phyloP scores from a whole-genome alignment of 2,329 filamentous ascomycete species.

The Claviceps fusiformis region DNA sequence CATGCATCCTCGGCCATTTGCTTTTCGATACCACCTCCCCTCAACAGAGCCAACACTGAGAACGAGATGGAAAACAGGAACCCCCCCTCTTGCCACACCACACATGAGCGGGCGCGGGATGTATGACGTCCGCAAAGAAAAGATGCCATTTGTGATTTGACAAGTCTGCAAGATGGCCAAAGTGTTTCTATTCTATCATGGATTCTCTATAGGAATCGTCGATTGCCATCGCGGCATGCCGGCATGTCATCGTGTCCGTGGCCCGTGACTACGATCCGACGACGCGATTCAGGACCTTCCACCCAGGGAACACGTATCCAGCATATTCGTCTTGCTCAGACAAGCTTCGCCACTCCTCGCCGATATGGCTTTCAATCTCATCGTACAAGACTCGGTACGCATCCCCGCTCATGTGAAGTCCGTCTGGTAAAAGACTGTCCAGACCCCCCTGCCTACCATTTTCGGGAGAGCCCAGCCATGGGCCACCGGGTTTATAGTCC shows the following conservation, averaged over 20 bases:
- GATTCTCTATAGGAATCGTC: background rate
- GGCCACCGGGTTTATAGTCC: slow-evolving; percentile 38
- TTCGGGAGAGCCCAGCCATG: slow-evolving; percentile 35
- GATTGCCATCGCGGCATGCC: background rate
- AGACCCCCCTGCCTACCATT: slow-evolving; percentile 37
- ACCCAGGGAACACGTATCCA: slow-evolving; percentile 35
- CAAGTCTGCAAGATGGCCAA: background rate
- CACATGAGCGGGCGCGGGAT: background rate
- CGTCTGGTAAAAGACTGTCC: slow-evolving; percentile 39
- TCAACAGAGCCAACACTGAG: too few relatives aligned
- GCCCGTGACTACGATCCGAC: background rate
- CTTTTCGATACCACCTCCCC: background rate
- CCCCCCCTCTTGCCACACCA: too few relatives aligned
- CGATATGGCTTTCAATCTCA: slow-evolving; percentile 33
- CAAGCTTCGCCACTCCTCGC: slow-evolving; percentile 26
- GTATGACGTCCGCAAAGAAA: background rate
- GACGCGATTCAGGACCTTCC: slow-evolving; percentile 21
- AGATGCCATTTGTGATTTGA: background rate
- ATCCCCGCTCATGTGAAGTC: slow-evolving; percentile 41
- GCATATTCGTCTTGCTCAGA: slow-evolving; percentile 22
- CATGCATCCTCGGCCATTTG: background rate
- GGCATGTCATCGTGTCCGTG: background rate
- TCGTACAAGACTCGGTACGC: slow-evolving; percentile 41
- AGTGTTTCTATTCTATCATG: background rate
- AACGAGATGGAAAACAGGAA: too few relatives aligned